Evolutionary conservation across 352 stramenopile genomes (phyloP).

Genomic region (Globisporangium camurandrum): DNA sequence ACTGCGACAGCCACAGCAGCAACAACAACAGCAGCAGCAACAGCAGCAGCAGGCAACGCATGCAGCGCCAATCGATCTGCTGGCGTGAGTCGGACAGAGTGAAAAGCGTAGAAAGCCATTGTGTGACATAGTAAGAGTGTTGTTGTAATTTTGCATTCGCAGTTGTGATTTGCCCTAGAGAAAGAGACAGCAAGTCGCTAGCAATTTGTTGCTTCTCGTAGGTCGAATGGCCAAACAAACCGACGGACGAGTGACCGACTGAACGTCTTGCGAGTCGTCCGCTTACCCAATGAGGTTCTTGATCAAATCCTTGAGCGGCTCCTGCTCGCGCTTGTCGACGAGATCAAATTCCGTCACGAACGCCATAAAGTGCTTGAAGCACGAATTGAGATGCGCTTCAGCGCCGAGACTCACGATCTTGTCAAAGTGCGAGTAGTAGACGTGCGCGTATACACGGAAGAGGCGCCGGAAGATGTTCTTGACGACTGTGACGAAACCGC

Average conservation of each 20-base stretch:
- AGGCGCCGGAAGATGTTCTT: constrained; percentile 93
- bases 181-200: too few species aligned
- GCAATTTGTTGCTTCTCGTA: too few species aligned
- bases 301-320: constrained; percentile 93
- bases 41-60: too few species aligned
- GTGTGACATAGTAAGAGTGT: too few species aligned
- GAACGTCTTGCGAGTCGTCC: too few species aligned
- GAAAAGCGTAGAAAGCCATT: neutral
- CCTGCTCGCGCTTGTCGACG: constrained; percentile 90
- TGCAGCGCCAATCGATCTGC: constrained; percentile 28
- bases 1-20: constrained; percentile 15
- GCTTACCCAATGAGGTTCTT: constrained; percentile 80
- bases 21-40: constrained; percentile 12
- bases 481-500: constrained; percentile 75
- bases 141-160: neutral
- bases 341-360: constrained; percentile 94
- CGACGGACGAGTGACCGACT: too few species aligned
- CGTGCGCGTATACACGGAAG: constrained; percentile 96
- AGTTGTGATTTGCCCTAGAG: neutral
- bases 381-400: constrained; percentile 96
- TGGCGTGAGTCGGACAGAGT: too few species aligned
- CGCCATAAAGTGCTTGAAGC: constrained; percentile 98
- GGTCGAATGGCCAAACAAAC: too few species aligned
- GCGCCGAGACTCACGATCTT: constrained; percentile 92
- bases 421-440: constrained; percentile 96